Percentiles rank a stretch among this genome's conserved stretches.
Evolutionary conservation across 495 filamentous ascomycete genomes (phyloP).

Genomic region (Letharia columbiana): DNA sequence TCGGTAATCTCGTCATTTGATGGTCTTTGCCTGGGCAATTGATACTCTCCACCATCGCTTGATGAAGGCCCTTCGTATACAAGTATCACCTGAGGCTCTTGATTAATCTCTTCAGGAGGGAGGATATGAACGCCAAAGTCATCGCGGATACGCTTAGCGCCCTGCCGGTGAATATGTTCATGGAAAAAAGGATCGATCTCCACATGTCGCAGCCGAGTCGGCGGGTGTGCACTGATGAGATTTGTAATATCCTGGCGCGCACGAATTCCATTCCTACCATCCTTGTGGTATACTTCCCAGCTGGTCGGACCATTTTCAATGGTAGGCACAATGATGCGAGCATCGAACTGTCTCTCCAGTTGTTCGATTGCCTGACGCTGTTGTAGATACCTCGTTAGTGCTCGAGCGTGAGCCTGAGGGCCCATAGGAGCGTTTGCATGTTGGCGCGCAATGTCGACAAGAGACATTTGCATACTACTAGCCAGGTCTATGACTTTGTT

Average conservation of each 20-base stretch:
- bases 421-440: conserved; percentile 65
- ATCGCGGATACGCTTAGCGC: conserved; percentile 53
- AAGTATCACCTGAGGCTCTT: conserved; percentile 60
- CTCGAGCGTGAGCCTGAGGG: conserved; percentile 66
- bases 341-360: conserved; percentile 66
- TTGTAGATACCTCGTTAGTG: conserved; percentile 74
- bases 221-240: conserved; percentile 71
- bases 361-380: conserved; percentile 67
- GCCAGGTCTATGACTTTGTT: conserved; percentile 77
- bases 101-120: conserved; percentile 53
- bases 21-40: conserved; percentile 58
- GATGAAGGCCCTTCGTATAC: conserved; percentile 69
- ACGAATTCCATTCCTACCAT: conserved; percentile 72
- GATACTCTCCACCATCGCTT: conserved; percentile 44
- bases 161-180: conserved; percentile 57
- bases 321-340: conserved; percentile 70
- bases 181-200: conserved; percentile 83
- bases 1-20: conserved; percentile 49
- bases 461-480: conserved; percentile 67
- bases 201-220: conserved; percentile 59
- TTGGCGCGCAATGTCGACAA: conserved; percentile 61
- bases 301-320: conserved; percentile 52
- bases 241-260: conserved; percentile 74
- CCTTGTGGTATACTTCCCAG: conserved; percentile 78
- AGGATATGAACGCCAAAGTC: conserved; percentile 75